phyloP scores from a whole-genome alignment of 768 basidiomycete species.

The Cubamyces lactineus region DNA sequence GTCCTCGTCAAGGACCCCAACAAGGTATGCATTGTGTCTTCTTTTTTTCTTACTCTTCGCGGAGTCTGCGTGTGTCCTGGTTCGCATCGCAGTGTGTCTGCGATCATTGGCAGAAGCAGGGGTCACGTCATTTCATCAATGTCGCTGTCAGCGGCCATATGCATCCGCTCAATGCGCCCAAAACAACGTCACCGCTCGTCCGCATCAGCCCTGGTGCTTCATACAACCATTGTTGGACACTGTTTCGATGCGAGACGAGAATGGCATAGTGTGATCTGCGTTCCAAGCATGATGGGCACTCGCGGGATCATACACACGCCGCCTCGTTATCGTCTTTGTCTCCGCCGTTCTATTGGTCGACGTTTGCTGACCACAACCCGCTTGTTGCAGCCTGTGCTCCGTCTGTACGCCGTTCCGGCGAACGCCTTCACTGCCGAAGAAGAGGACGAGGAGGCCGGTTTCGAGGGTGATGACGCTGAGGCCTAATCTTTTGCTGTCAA shows the following conservation, averaged over 20 bases:
- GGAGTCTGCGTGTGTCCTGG: background rate
- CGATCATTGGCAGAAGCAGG: background rate
- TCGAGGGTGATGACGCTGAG: conserved; percentile 48
- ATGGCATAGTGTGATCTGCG: conserved; percentile 16
- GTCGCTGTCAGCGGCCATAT: conserved; percentile 4
- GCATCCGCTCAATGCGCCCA: background rate
- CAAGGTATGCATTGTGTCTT: conserved; percentile 60
- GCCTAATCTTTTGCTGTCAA: conserved; percentile 19
- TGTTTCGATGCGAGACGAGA: background rate
- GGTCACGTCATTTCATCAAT: conserved; percentile 21
- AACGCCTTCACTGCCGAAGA: conserved; percentile 85
- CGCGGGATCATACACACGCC: conserved; percentile 8
- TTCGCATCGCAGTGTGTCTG: background rate
- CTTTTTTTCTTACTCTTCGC: conserved; percentile 8
- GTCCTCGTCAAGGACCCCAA: conserved; percentile 98
- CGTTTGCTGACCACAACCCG: conserved; percentile 1
- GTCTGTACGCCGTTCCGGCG: conserved; percentile 90
- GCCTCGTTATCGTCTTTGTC: conserved; percentile 13
- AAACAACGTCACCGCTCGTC: background rate
- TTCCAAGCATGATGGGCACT: background rate
- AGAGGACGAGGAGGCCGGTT: conserved; percentile 55
- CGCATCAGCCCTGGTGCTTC: conserved; percentile 20
- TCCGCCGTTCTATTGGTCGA: conserved; percentile 21
- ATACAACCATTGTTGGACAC: conserved; percentile 10
- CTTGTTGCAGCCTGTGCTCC: conserved; percentile 78